Conservation (phyloP, 352 stramenopile species). For the Pythium scleroteichum region DNA sequence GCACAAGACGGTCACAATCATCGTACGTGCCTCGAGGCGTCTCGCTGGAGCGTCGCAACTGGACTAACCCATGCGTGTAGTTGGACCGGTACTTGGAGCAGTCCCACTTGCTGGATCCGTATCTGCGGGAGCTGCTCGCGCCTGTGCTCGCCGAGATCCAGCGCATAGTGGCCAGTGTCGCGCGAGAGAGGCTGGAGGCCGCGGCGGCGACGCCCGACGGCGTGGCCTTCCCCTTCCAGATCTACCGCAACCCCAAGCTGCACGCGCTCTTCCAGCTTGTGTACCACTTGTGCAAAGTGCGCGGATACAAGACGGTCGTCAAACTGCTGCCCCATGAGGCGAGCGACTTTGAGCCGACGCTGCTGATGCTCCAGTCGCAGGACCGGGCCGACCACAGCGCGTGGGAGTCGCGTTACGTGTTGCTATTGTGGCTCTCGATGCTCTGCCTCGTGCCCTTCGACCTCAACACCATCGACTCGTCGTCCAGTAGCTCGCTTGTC, state of each 20-base stretch:
- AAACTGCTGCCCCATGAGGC: constrained; percentile 96
- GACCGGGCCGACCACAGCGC: constrained; percentile 76
- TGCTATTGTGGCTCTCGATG: constrained; percentile 98
- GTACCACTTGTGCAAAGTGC: constrained; percentile 96
- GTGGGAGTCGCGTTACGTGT: constrained; percentile 79
- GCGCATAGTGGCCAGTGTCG: constrained; percentile 45
- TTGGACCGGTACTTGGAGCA: constrained; percentile 90
- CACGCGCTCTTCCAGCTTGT: constrained; percentile 91
- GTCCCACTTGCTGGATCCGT: constrained; percentile 88
- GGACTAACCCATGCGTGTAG: constrained; percentile 27
- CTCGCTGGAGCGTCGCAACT: neutral
- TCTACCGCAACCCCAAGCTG: constrained; percentile 70
- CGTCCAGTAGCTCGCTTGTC: constrained; percentile 62
- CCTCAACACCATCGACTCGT: constrained; percentile 95
- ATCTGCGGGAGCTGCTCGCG: constrained; percentile 77
- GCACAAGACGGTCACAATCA: constrained; percentile 45
- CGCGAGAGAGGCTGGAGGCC: constrained; percentile 22
- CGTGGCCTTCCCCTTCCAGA: constrained; percentile 71
- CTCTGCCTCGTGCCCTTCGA: constrained; percentile 98
- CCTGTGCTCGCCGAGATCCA: constrained; percentile 68
- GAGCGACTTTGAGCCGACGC: constrained; percentile 94
- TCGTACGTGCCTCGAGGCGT: constrained; percentile 36
- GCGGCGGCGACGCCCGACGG: constrained; percentile 8
- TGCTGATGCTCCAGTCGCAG: constrained; percentile 87
- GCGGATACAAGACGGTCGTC: constrained; percentile 95